A percentile compares a stretch with the other conserved stretches of the same genome.
phyloP scores from a whole-genome alignment of 2,329 filamentous ascomycete genomes.

The Dothidotthia symphoricarpi region DNA sequence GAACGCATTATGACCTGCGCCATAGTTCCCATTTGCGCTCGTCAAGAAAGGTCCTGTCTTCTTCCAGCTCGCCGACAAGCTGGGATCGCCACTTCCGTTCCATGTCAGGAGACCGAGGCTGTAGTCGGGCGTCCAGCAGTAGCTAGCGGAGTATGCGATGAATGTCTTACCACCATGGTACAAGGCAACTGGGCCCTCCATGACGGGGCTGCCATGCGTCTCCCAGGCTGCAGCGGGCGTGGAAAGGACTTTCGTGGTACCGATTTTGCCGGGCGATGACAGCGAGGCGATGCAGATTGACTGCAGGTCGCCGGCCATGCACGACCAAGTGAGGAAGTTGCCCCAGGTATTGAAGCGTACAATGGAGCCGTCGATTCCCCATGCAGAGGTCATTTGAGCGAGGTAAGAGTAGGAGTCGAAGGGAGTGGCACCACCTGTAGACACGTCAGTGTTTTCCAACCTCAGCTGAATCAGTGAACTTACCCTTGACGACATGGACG shows the following conservation, averaged over 20 bases:
- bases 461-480: conserved; percentile 1
- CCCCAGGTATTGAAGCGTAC: conserved; percentile 49
- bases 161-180: conserved; percentile 56
- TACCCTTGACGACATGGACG: conserved; percentile 54
- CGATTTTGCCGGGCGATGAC: conserved; percentile 46
- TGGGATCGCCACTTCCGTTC: conserved; percentile 52
- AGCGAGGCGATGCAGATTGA: conserved; percentile 44
- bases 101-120: conserved; percentile 55
- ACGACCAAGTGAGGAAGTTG: conserved; percentile 58
- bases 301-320: conserved; percentile 49
- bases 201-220: conserved; percentile 50
- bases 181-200: conserved; percentile 56
- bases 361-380: conserved; percentile 54
- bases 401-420: conserved; percentile 55
- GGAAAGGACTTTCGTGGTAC: conserved; percentile 51
- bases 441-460: neutral
- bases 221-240: conserved; percentile 55
- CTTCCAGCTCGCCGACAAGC: conserved; percentile 48
- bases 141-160: conserved; percentile 55
- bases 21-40: conserved; percentile 57
- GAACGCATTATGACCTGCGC: conserved; percentile 59
- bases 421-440: conserved; percentile 50
- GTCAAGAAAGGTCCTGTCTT: conserved; percentile 56
- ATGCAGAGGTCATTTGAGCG: conserved; percentile 47
- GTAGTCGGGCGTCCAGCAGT: conserved; percentile 58